Evolutionary conservation across 1,139 yeast genomes (phyloP), one percentile per base, ranked within the genome.

Genomic region (Scheffersomyces lignicola): DNA sequence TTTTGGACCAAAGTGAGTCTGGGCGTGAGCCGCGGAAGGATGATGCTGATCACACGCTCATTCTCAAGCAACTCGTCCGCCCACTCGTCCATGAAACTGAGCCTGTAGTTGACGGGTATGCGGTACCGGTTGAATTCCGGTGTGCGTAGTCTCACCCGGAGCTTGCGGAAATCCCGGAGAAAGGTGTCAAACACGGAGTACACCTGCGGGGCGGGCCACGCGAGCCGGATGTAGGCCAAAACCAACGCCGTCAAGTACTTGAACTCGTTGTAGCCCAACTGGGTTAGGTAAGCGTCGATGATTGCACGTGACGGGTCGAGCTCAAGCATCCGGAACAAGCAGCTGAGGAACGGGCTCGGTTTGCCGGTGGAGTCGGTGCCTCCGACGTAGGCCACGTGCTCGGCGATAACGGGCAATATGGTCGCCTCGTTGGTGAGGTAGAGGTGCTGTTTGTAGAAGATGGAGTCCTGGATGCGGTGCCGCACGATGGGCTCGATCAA

Each of bases 381-480:
- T 45, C 65, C 87, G 47, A 65, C 64, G 44, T 54, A 61, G 42
- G 47, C 56, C 31, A 65, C 73, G 53, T 56, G 78, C 54, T 58
- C 71, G 30, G 47, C 43, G 3, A 62, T 54, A 2, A 61, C 44
- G 3, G 63, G 59, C 15, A 69, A 63, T 52, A 71, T 70, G 36
- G 66, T 77, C 40, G 58, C 77, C 51, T 62, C 81, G 41, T 80
- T 78, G 37, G 85, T 65, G 12, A 77, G 71, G 44, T 73, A 77
- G 37, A 86, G 76, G 40, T 74, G 63, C 45, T 76, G 79, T 42
- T 83, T 81, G 75, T 84, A 84, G 54, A 83, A 85, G 5, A 80
- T 49, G 2, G 85, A 76, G 45, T 82, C 90, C 34, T 75, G 73
- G 7, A 84, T 79, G 24, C 86, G 62, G 45, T 83, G 88, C 35